Base-by-base conservation (phyloP, 768 basidiomycete species). In the Leccinum variicolor region DNA sequence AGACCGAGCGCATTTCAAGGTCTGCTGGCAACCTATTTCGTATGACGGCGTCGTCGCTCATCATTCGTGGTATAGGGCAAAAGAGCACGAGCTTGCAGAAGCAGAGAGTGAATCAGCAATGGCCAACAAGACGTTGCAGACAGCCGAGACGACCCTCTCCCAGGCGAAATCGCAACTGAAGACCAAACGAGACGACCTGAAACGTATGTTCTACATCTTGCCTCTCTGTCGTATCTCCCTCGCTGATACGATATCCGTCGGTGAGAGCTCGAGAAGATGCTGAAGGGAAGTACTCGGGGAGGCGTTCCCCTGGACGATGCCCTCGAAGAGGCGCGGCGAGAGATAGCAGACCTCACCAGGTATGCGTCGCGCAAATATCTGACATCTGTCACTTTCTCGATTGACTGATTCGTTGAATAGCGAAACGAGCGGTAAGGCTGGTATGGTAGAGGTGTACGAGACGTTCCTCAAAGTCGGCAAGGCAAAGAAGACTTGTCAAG, bases 401-500 rank as follows among this genome's bases (percentile, higher is more conserved):
- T 14, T 9, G 9, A 17, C 36, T 63, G 21, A 39, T 54, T 47
- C 53, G 43, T 23, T 9, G 21, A 47, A 58, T 33, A 72, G 71
- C 15, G 62, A 65, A 23, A 26, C 52, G 31, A 52, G 67, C 53
- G 45, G 34, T 15, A 72, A 60, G 43, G 67, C 71, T n/a, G 77
- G 71, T 53, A 76, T 71, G 71, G 73, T 73, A 14, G 72, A 70
- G 26, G 76, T 81, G 34, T 95, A 83, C 56, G 76, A 84, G 56
- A 68, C 69, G 1, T 63, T 91, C 29, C 76, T 92, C 41, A 73
- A 75, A 15, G 69, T 73, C 1, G 91, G 89, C 33, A 82, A 82
- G 66, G 74, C 78, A 51, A 82, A 86, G 60, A 85, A 88, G 65
- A 71, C 78, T 0, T 99, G 96, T 65, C 76, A 82, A 11, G 85